phyloP scores from a whole-genome alignment of 257 asterid genomes.

The Leonotis leonurus region DNA sequence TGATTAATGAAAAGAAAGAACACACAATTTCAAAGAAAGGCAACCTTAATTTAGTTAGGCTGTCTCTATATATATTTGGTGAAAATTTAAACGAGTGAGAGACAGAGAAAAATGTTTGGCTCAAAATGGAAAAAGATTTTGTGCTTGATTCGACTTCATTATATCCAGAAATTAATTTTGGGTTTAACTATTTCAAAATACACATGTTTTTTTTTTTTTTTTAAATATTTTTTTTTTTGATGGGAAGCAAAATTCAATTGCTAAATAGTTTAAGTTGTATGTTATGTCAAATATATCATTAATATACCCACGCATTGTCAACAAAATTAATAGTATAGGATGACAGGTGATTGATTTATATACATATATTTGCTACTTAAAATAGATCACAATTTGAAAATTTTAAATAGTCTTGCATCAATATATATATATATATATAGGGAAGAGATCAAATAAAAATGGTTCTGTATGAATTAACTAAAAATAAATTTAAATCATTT shows the following conservation, averaged over 20 bases:
- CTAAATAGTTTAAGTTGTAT: background rate
- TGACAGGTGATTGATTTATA: too few relatives aligned
- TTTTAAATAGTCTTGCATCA: too few relatives aligned
- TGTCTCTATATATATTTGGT: constrained; percentile 3
- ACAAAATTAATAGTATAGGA: too few relatives aligned
- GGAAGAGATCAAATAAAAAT: too few relatives aligned
- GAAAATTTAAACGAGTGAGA: constrained; percentile 5
- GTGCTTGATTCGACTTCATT: background rate
- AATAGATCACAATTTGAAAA: too few relatives aligned
- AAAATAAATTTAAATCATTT: too few relatives aligned
- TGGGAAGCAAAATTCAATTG: too few relatives aligned
- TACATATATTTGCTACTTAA: too few relatives aligned
- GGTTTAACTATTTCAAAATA: constrained; percentile 9
- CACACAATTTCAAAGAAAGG: background rate
- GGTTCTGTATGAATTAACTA: too few relatives aligned
- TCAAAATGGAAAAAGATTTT: constrained; percentile 1
- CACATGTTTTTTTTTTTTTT: too few relatives aligned
- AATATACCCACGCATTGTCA: background rate
- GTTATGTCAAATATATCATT: background rate
- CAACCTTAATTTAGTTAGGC: constrained; percentile 1
- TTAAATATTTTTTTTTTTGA: too few relatives aligned
- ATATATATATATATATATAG: too few relatives aligned
- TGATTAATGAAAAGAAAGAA: background rate
- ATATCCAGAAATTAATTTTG: background rate
- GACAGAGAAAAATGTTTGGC: background rate